These are phyloP conservation scores for Mycena indigotica DNA, from an alignment of 768 basidiomycete species.

Conservation along the genomic window DNA sequence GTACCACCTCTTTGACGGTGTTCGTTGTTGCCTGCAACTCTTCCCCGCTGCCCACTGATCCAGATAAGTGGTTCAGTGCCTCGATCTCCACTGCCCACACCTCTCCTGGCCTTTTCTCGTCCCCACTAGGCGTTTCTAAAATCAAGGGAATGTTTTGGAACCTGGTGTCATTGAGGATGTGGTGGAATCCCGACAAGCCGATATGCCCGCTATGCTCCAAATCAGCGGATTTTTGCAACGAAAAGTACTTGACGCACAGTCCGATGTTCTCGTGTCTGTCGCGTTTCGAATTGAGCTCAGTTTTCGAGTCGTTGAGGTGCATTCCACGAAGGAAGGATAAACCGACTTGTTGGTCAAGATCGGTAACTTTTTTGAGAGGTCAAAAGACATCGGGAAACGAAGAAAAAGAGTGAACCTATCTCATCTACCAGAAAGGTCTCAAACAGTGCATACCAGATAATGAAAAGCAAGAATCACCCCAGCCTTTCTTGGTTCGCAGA, in stretches of 20 bases:
- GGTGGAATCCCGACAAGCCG: conserved; percentile 60
- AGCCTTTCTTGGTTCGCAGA: conserved; percentile 69
- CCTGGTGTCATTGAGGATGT: conserved; percentile 69
- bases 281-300: conserved; percentile 59
- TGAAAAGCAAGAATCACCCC: conserved; percentile 51
- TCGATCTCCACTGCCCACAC: conserved; percentile 78
- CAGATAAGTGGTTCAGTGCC: conserved; percentile 52
- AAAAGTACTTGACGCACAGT: conserved; percentile 48
- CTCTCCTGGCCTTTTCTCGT: conserved; percentile 44
- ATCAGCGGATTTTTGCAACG: not conserved
- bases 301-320: conserved; percentile 87
- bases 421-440: conserved; percentile 24
- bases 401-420: conserved; percentile 6
- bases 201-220: conserved; percentile 59
- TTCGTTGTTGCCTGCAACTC: conserved; percentile 9
- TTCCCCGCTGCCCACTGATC: conserved; percentile 3
- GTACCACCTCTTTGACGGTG: conserved; percentile 18
- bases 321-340: conserved; percentile 75
- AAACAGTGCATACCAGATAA: conserved; percentile 22
- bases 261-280: conserved; percentile 89
- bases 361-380: conserved; percentile 47
- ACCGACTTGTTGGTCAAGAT: conserved; percentile 72
- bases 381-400: not conserved
- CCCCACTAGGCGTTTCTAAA: conserved; percentile 79
- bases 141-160: conserved; percentile 74